Percentiles rank a stretch among this genome's conserved stretches.
Evolutionary conservation across 305 asterid genomes (phyloP).

Genomic region (Caryopteris hybrid): DNA sequence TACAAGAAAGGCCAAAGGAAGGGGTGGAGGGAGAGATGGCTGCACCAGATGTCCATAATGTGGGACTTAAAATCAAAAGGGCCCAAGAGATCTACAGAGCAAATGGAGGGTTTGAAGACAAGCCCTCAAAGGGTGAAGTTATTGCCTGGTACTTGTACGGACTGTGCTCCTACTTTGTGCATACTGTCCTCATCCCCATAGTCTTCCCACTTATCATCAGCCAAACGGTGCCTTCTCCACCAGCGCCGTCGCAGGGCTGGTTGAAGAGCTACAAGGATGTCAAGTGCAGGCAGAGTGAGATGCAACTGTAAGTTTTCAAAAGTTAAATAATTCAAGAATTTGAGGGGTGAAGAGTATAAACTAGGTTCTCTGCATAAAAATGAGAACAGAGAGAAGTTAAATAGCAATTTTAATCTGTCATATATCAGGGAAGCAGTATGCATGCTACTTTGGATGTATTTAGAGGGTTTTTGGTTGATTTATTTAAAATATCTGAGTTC

Average conservation of each 20-base stretch:
- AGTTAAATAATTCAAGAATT: background rate
- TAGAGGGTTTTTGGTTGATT: background rate
- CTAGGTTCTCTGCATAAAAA: background rate
- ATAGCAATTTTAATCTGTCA: background rate
- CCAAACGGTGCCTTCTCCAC: conserved; percentile 58
- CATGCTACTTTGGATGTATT: background rate
- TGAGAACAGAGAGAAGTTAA: background rate
- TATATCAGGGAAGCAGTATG: background rate
- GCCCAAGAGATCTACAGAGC: conserved; percentile 31
- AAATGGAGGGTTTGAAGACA: conserved; percentile 43
- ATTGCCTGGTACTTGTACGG: conserved; percentile 74
- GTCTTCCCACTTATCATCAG: conserved; percentile 74
- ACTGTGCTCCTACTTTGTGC: conserved; percentile 74
- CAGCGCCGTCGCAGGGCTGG: conserved; percentile 59
- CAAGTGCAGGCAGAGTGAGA: conserved; percentile 47
- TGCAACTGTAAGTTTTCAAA: conserved; percentile 54
- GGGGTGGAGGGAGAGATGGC: conserved; percentile 24
- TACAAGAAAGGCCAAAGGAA: conserved; percentile 27
- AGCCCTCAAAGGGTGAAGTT: conserved; percentile 60
- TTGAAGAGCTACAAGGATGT: conserved; percentile 37
- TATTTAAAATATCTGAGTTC: too few relatives aligned
- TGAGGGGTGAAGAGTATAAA: background rate
- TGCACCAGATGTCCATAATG: conserved; percentile 34
- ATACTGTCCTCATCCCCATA: conserved; percentile 67
- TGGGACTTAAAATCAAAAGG: conserved; percentile 31